Evolutionary conservation across 2,329 filamentous ascomycete genomes (phyloP).

Genomic region (Penicillium digitatum): DNA sequence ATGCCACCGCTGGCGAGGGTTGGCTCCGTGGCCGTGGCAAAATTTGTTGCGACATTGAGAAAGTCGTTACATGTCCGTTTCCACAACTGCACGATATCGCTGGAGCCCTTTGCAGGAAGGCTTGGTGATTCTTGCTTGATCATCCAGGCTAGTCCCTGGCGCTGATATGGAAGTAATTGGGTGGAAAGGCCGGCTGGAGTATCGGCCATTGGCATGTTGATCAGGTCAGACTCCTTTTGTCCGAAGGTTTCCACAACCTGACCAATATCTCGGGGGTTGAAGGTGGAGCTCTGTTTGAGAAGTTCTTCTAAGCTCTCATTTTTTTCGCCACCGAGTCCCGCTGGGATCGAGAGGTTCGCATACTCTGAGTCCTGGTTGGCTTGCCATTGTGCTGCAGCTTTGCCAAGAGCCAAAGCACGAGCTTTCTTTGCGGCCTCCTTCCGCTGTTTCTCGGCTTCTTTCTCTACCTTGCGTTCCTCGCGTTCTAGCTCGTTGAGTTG

Average conservation of each 20-base stretch:
- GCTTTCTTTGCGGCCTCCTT: constrained; percentile 37
- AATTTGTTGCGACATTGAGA: constrained; percentile 69
- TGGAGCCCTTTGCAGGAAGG: constrained; percentile 56
- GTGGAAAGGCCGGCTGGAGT: constrained; percentile 65
- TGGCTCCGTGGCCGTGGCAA: constrained; percentile 56
- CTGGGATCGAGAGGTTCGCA: constrained; percentile 36
- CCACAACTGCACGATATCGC: constrained; percentile 73
- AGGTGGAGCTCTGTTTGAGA: constrained; percentile 60
- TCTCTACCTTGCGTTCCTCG: constrained; percentile 42
- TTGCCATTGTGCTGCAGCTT: constrained; percentile 26
- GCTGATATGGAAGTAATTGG: constrained; percentile 72
- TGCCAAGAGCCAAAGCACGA: constrained; percentile 25
- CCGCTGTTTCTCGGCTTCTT: constrained; percentile 51
- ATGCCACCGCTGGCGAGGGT: constrained; percentile 74
- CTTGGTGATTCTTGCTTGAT: constrained; percentile 67
- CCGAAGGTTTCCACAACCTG: constrained; percentile 68
- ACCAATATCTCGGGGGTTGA: constrained; percentile 62
- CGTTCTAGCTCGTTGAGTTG: constrained; percentile 54
- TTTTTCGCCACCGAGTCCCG: constrained; percentile 21
- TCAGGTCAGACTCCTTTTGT: constrained; percentile 65
- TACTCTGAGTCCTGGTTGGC: constrained; percentile 28
- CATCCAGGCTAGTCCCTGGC: constrained; percentile 77
- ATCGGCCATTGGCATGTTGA: constrained; percentile 66
- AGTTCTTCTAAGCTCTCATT: constrained; percentile 58
- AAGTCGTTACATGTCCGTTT: constrained; percentile 54